phyloP scores from a whole-genome alignment of 116 monocot genomes.

The Iris pallida region DNA sequence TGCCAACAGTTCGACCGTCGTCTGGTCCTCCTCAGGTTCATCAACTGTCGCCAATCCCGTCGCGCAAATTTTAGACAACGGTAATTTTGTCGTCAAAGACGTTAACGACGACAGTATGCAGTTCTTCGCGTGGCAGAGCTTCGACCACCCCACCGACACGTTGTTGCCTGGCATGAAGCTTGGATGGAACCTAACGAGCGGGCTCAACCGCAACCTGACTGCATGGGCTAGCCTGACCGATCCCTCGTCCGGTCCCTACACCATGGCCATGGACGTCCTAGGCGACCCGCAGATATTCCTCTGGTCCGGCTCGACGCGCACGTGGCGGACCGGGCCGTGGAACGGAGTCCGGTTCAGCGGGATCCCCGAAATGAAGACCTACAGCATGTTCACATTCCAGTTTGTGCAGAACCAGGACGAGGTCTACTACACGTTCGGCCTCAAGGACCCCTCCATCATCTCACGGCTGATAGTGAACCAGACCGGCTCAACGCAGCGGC shows the following conservation, averaged over 20 bases:
- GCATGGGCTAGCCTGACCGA: constrained; percentile 19
- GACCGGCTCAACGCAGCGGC: background rate
- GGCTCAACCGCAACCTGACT: constrained; percentile 18
- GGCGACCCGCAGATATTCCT: constrained; percentile 12
- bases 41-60: no score
- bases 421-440: constrained; percentile 1
- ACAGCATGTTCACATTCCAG: background rate
- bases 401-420: background rate
- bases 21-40: constrained; percentile 1
- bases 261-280: background rate
- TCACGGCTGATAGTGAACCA: background rate
- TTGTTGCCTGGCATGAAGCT: constrained; percentile 38
- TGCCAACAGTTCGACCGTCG: background rate
- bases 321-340: constrained; percentile 16
- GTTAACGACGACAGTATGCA: background rate
- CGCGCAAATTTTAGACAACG: constrained; percentile 6
- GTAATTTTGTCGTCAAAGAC: constrained; percentile 25
- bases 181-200: constrained; percentile 11
- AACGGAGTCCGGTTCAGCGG: constrained; percentile 12
- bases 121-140: constrained; percentile 46
- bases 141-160: constrained; percentile 55
- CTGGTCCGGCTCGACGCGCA: background rate
- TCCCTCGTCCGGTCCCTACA: constrained; percentile 19
- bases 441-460: background rate
- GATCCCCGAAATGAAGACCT: background rate